phyloP scores from a whole-genome alignment of 2,329 filamentous ascomycete genomes.

The Stemphylium beticola region DNA sequence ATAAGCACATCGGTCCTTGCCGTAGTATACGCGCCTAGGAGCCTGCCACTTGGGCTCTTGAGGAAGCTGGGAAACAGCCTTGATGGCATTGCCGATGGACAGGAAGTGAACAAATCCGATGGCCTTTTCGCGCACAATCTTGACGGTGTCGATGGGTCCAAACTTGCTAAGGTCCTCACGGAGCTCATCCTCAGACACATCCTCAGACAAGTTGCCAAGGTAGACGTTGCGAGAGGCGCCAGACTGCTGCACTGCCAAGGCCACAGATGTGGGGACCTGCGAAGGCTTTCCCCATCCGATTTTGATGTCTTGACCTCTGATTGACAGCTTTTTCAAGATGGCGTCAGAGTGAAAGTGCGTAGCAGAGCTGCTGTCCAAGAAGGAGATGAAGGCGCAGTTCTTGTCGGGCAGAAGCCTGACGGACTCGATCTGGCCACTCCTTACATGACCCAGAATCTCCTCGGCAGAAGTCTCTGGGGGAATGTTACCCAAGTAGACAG shows the following conservation, averaged over 20 bases:
- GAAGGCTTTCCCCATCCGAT: slow-evolving; percentile 99
- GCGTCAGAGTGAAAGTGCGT: slow-evolving; percentile 99
- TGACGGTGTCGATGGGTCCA: slow-evolving; percentile 94
- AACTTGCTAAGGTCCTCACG: slow-evolving; percentile 96
- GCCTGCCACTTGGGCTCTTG: slow-evolving; percentile 97
- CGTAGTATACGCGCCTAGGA: slow-evolving; percentile 95
- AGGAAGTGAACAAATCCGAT: slow-evolving; percentile 98
- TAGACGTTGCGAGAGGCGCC: slow-evolving; percentile 97
- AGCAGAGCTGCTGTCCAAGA: slow-evolving; percentile 94
- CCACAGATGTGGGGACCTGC: slow-evolving; percentile 95
- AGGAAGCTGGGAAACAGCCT: slow-evolving; percentile 93
- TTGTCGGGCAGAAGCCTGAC: slow-evolving; percentile 95
- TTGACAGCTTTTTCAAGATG: slow-evolving; percentile 98
- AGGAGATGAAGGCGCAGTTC: slow-evolving; percentile 99
- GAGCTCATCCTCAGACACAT: slow-evolving; percentile 87
- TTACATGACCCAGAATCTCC: slow-evolving; percentile 93
- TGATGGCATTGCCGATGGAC: slow-evolving; percentile 97
- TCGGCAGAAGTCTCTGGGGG: slow-evolving; percentile 97
- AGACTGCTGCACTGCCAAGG: slow-evolving; percentile 96
- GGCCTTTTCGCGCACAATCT: slow-evolving; percentile 96
- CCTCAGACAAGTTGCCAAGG: slow-evolving; percentile 89
- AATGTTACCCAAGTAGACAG: slow-evolving; percentile 97
- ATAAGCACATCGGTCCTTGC: slow-evolving; percentile 97
- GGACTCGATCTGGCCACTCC: slow-evolving; percentile 98
- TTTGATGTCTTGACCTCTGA: slow-evolving; percentile 99